Base-by-base conservation (phyloP, 495 filamentous ascomycete genomes). In the Stereocaulon alpinum region DNA sequence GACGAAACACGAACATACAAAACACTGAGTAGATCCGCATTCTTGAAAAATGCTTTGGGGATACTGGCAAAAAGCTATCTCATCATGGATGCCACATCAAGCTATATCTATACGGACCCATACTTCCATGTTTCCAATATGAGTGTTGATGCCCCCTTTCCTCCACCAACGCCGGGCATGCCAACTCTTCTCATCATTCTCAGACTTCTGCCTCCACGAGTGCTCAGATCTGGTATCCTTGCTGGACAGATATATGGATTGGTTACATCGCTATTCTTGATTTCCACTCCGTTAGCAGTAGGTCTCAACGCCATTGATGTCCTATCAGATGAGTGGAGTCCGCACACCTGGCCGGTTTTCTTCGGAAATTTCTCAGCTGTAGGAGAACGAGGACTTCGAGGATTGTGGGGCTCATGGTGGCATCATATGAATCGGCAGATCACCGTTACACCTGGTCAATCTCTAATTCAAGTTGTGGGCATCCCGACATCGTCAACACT, bases 341-440 rank as follows among this genome's bases (percentile, higher is more conserved):
- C 63, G 24, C 63, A 67, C 24, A 61, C 62, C 24, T 67, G 65
- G 65, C 62, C 65, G 0, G 7, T 49, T 6, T 58, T 63, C 42
- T 67, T 64, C 27, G 65, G 65, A 17, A 47, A 15, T 5, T 63
- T 67, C 48, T 58, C 63, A 12, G 60, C 60, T 24, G 57, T 67
- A 4, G 37, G 17, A 12, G 27, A 59, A 18, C 27, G 34, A 49
- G 65, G 65, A 20, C 53, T 67, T 17, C 49, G 63, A 42, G 65
- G 65, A 0, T 30, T 67, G 17, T 67, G 65, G 65, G 65, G 65
- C 18, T 9, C 34, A 18, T 67, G 65, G 65, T 67, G 65, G 65
- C 65, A 67, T 55, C 56, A 61, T 40, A 44, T 60, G 7, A 64
- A 64, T 30, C 24, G 65, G 20, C 56, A 64, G 2, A 40, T 64